Conservation (phyloP, 805 yeast species). For the Pichia manshurica region DNA sequence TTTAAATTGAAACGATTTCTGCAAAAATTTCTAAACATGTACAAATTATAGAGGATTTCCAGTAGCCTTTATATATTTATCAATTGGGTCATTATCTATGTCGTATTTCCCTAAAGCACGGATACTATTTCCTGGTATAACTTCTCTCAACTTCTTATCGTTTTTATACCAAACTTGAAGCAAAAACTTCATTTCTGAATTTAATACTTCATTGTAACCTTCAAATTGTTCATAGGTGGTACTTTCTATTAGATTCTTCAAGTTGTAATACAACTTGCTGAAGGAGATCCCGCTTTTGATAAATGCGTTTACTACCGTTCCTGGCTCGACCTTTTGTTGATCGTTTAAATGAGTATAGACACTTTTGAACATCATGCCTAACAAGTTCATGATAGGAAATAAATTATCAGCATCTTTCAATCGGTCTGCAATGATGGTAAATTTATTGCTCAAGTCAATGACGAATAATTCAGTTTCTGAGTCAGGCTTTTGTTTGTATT, state of each 20-base stretch:
- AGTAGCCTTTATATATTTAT: slow-evolving; percentile 37
- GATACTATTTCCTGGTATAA: slow-evolving; percentile 43
- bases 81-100: slow-evolving; percentile 53
- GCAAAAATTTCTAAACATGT: too few relatives aligned
- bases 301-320: slow-evolving; percentile 57
- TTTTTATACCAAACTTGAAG: slow-evolving; percentile 61
- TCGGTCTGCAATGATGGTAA: slow-evolving; percentile 48
- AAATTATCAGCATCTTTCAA: slow-evolving; percentile 66
- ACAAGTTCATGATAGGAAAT: slow-evolving; percentile 69
- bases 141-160: slow-evolving; percentile 59
- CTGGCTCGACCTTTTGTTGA: slow-evolving; percentile 29
- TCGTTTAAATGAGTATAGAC: slow-evolving; percentile 30
- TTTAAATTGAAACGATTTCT: too few relatives aligned
- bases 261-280: slow-evolving; percentile 58
- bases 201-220: slow-evolving; percentile 35
- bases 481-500: slow-evolving; percentile 23
- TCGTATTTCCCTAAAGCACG: slow-evolving; percentile 41
- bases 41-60: slow-evolving; percentile 30
- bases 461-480: slow-evolving; percentile 34
- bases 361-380: slow-evolving; percentile 58
- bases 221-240: slow-evolving; percentile 47
- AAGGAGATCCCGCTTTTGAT: slow-evolving; percentile 56
- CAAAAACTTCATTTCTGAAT: slow-evolving; percentile 56
- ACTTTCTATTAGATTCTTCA: slow-evolving; percentile 59
- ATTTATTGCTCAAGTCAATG: slow-evolving; percentile 33